phyloP scores from a whole-genome alignment of 1,284 basidiomycete genomes.

The Irpex lacteus region DNA sequence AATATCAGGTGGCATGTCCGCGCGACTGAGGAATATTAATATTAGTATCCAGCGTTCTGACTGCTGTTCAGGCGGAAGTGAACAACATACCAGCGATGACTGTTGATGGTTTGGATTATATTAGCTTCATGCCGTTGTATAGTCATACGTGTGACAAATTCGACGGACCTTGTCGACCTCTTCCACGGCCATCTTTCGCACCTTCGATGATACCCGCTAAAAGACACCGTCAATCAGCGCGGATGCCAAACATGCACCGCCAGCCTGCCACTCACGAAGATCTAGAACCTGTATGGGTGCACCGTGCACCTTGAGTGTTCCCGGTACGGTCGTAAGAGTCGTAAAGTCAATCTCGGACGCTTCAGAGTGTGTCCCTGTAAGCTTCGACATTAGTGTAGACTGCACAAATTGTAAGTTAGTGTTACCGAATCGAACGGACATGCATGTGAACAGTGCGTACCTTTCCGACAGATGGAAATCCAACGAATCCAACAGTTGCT shows the following conservation, averaged over 20 bases:
- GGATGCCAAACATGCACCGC: not conserved
- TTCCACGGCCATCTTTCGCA: conserved; percentile 96
- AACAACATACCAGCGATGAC: conserved; percentile 75
- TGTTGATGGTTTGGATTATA: conserved; percentile 21
- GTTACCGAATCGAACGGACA: conserved; percentile 5
- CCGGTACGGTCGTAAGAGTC: conserved; percentile 89
- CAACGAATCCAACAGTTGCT: conserved; percentile 95
- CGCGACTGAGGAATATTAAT: conserved; percentile 59
- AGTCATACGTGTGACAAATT: not conserved
- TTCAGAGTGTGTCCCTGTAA: conserved; percentile 97
- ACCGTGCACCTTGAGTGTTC: conserved; percentile 93
- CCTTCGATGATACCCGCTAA: conserved; percentile 98
- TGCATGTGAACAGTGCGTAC: conserved; percentile 43
- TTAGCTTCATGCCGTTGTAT: too few species aligned
- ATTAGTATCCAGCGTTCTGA: too few species aligned
- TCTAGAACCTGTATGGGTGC: conserved; percentile 88
- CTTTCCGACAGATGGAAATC: conserved; percentile 86
- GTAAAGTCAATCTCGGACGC: conserved; percentile 99
- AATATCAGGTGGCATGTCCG: conserved; percentile 99
- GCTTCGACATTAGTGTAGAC: conserved; percentile 97
- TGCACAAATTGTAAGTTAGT: conserved; percentile 33
- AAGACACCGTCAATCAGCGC: conserved; percentile 12
- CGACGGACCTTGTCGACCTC: conserved; percentile 87
- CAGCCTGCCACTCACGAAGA: conserved; percentile 57
- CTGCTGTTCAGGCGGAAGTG: not conserved